Evolutionary conservation across 768 basidiomycete genomes (phyloP), one percentile per base, ranked within the genome.

Genomic region (Tricholoma sp.): DNA sequence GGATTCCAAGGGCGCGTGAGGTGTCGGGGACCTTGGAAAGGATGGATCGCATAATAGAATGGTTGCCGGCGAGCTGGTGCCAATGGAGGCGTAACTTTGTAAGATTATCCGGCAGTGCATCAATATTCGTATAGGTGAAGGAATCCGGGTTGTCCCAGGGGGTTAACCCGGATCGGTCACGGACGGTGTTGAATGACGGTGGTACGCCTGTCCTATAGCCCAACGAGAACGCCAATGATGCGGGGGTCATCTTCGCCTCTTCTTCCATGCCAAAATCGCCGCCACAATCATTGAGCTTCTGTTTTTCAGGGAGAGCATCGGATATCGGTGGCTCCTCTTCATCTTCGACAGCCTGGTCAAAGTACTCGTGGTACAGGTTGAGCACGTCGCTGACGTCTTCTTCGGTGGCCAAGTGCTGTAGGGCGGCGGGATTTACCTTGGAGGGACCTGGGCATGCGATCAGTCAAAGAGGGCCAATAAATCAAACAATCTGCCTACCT

Each of bases 121-220:
- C 29, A 5, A 18, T 3, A 7, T 55, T 29, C 9, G 22, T 1
- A 12, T 55, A 18, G 10, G 32, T 46, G 11, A 64, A 50, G 0
- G n/a, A n/a, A n/a, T n/a, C n/a, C n/a, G n/a, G n/a, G n/a, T n/a
- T n/a, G n/a, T n/a, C n/a, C n/a, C n/a, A n/a, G n/a, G n/a, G n/a
- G n/a, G n/a, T n/a, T n/a, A n/a, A n/a, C n/a, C n/a, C n/a, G 1
- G 55, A 59, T 1, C 10, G 16, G 46, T n/a, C n/a, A n/a, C n/a
- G n/a, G n/a, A n/a, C n/a, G 0, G 12, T 21, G 31, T 67, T 66
- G 63, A 72, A 72, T 1, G 61, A n/a, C n/a, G n/a, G n/a, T n/a
- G n/a, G n/a, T n/a, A n/a, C n/a, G n/a, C 46, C 47, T 1, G 61
- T 29, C 0, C 16, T 37, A 39, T 69, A 70, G 5, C 67, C 5